Base-by-base conservation (phyloP, 2,329 filamentous ascomycete genomes). In the Alternaria gaisen region DNA sequence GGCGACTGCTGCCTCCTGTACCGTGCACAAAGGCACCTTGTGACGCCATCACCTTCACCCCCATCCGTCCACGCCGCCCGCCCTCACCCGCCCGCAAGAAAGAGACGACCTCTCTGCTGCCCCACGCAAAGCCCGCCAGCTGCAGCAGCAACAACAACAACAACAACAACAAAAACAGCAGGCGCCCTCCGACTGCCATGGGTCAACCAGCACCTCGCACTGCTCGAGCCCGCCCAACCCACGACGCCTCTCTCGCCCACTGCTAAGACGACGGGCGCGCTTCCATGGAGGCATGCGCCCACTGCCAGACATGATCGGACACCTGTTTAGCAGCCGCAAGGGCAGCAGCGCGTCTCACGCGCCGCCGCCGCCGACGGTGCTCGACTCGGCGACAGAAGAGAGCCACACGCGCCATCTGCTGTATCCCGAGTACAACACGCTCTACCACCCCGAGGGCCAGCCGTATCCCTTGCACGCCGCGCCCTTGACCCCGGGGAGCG, bases 351-450 rank as follows among this genome's bases (percentile, higher is more conserved):
- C 68, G n/a, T 56, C 69, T 24, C 69, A 71, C 57, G 28, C 28
- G 28, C 64, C 68, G 48, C 63, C 67, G 44, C 66, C 74, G 40
- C 62, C 71, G 56, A 69, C 73, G 22, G 68, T 69, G 46, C 72
- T 76, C 58, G 77, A 79, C 56, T 79, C 74, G 55, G 73, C 74
- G 56, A 78, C 76, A 26, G 79, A 81, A 60, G 77, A 80, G 65
- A 70, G 72, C 46, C 78, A 81, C 68, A 81, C 79, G 61, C 73
- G 73, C 57, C 72, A 77, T 67, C 74, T 81, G 60, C 77, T 81
- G 53, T 81, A 80, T 58, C 79, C 79, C 50, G 79, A 80, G 22
- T 64, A 75, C 41, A 71, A 63, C 65, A 73, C 72, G 28, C 72
- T 77, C 61, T 70, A 67, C 67, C 75, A 79, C 61, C 67, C 71